Base-by-base conservation (phyloP, 331 rosid genomes). In the Dryas integrifolia region DNA sequence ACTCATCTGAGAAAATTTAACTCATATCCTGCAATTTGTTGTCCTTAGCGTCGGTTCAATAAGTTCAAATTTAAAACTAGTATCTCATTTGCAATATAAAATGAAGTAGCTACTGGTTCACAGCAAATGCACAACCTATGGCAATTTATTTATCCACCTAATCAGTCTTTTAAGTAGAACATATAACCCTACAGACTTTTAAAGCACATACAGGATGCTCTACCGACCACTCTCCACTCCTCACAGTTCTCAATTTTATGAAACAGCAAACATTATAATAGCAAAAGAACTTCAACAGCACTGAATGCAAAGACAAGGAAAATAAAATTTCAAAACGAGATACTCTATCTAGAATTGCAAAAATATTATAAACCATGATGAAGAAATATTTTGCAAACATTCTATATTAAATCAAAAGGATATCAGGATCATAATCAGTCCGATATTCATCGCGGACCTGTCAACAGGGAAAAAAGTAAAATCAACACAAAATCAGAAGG, bases 371-470 rank as follows among this genome's bases (percentile, higher is more conserved):
- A 14, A 62, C 26, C 24, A 21, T 21, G 64, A 26, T 40, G 15
- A 43, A 44, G 30, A 44, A 55, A 71, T n/a, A 16, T 9, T 24
- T 45, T 26, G 47, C 57, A 9, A 16, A 30, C 5, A 58, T 21
- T 70, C 24, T 40, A 57, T 3, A 57, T 4, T 14, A 18, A 9
- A 35, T 5, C n/a, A 39, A 66, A 87, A 91, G 98, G 97, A 94
- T 94, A 94, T 91, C 98, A 76, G 98, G 98, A 85, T 94, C 98
- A 67, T 94, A 94, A 87, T 94, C 96, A 2, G 98, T 94, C 43
- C 98, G 97, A 79, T 91, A 94, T 65, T 94, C 98, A 39, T 94
- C 98, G 0, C 98, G 98, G 43, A 94, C 98, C 98, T 94, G 89
- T 68, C 75, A 26, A 53, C 52, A 64, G 48, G 38, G 18, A 14